These are phyloP conservation scores for Echinochloa phyllopogon DNA, from an alignment of 176 grass and related monocot genomes.

Conservation along the genomic window DNA sequence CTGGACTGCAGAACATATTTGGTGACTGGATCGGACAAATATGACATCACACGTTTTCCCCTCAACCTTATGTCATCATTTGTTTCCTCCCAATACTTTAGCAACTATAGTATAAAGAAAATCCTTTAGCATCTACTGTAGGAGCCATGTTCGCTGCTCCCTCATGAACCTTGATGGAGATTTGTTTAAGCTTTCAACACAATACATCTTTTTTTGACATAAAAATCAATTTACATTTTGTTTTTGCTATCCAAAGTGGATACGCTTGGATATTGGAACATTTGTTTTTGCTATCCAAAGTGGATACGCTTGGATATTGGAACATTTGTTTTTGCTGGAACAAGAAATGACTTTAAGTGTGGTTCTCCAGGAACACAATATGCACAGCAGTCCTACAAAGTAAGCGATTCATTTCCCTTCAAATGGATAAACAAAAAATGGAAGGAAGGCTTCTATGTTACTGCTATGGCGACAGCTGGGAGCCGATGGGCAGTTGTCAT, in stretches of 20 bases:
- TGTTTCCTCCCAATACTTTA: background rate
- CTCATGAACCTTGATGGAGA: background rate
- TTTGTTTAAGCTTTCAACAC: constrained; percentile 1
- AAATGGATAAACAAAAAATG: constrained; percentile 99
- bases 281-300: constrained; percentile 12
- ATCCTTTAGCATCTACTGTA: constrained; percentile 21
- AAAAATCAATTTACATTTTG: background rate
- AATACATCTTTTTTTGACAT: background rate
- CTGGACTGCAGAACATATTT: constrained; percentile 34
- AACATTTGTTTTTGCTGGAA: constrained; percentile 21
- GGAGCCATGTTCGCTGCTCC: background rate
- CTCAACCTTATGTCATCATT: background rate
- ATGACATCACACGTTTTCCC: background rate
- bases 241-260: constrained; percentile 2
- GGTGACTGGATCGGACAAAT: background rate
- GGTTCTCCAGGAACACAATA: constrained; percentile 74
- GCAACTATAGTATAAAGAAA: background rate
- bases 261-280: constrained; percentile 26
- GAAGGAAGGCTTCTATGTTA: constrained; percentile 98
- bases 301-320: constrained; percentile 20
- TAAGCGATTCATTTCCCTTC: constrained; percentile 94
- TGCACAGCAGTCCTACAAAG: constrained; percentile 96
- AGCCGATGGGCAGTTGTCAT: constrained; percentile 89
- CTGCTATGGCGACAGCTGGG: constrained; percentile 93
- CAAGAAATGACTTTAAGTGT: constrained; percentile 51